Base-by-base conservation (phyloP, 768 basidiomycete genomes). In the Dictyophora rubrovolvata region DNA sequence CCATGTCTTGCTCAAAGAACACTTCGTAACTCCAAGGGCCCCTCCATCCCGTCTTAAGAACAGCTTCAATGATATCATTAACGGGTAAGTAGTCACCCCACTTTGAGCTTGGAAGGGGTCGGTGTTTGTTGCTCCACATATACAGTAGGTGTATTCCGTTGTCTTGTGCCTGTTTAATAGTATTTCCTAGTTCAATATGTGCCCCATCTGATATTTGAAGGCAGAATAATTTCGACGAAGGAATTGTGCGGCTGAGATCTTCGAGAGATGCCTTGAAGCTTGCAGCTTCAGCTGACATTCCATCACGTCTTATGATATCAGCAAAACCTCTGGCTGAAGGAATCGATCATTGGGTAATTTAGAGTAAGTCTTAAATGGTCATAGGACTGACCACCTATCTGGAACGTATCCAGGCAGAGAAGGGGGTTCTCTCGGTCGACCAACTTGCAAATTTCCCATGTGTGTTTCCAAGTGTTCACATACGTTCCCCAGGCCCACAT, bases 401-500 rank as follows among this genome's bases (percentile, higher is more conserved):
- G 69, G 55, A 69, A 69, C 0, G 69, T 71, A 50, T 71, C 70
- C 22, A 70, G 65, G 55, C 70, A 71, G 18, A 71, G 63, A 2
- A 67, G 69, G 49, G 69, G 69, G 59, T 69, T 69, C 12, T 69
- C 66, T 46, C 68, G 59, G 54, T 65, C 64, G 21, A 68, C 68
- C 22, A 62, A 65, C 59, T 64, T 64, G 59, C 69, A 69, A 20
- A 71, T 62, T 21, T 69, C 69, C 68, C 68, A 68, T n/a, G 62
- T 66, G 58, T 67, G 60, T 54, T 69, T 65, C 69, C 69, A 71
- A 8, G 69, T 69, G 53, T 71, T 69, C 68, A 69, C 65, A 59
- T 70, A 65, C 4, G 55, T 59, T 11, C 68, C 69, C 70, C 70
- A 71, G 14, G 68, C 65, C 69, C 70, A 71, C 67, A 69, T 64